Percentiles rank a stretch among this genome's conserved stretches.
Evolutionary conservation across 371 early-diverging fungal species (phyloP).

Genomic region (Mucor velutinosus): DNA sequence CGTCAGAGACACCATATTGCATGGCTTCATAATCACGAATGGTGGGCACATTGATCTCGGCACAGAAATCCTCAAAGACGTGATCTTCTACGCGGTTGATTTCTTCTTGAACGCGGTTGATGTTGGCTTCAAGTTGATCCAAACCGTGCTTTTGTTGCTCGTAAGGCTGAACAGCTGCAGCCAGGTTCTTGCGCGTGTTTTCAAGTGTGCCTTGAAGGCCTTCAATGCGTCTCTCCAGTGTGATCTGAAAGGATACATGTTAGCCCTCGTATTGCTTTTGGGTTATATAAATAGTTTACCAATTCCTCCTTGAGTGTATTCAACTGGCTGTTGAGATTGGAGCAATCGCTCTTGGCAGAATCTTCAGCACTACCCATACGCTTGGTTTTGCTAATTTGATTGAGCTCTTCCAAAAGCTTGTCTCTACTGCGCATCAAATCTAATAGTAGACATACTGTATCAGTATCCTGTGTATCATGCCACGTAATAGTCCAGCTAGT

Average conservation of each 20-base stretch:
- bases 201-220: conserved; percentile 19
- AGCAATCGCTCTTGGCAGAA: conserved; percentile 56
- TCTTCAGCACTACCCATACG: conserved; percentile 73
- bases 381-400: conserved; percentile 70
- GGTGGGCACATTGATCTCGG: conserved; percentile 63
- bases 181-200: conserved; percentile 15
- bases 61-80: conserved; percentile 82
- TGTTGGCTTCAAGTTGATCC: conserved; percentile 39
- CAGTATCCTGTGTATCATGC: not conserved
- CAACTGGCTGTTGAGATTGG: conserved; percentile 63
- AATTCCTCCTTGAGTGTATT: conserved; percentile 63
- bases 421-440: conserved; percentile 72
- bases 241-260: conserved; percentile 2
- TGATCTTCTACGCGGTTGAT: conserved; percentile 72
- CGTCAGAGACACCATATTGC: conserved; percentile 69
- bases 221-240: conserved; percentile 18
- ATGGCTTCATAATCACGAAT: conserved; percentile 86
- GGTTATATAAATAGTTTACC: conserved; percentile 21
- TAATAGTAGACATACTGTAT: not conserved
- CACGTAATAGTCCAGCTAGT: too few species aligned
- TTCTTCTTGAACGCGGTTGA: conserved; percentile 41
- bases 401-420: conserved; percentile 68
- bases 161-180: conserved; percentile 12
- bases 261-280: not conserved
- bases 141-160: conserved; percentile 26